Base-by-base conservation (phyloP, 805 yeast species). In the Wickerhamomyces pijperi region DNA sequence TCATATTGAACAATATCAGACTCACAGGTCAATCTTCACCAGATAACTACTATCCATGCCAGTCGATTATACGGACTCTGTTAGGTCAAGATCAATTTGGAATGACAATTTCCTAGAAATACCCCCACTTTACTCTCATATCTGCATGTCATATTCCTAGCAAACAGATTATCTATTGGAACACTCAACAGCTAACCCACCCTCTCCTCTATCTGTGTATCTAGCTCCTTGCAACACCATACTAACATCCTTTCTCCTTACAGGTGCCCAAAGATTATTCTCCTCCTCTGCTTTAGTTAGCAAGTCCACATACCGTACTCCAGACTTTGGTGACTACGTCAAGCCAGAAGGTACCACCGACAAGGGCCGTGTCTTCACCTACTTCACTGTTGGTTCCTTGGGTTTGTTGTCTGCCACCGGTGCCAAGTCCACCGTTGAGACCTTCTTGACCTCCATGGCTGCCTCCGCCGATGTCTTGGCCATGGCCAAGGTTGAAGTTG, bases 381-480 rank as follows among this genome's bases (percentile, higher is more conserved):
- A 92, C 74, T 90, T 94, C 73, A 87, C 94, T 88, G 90, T 92
- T 51, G 99, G 99, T 52, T 79, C 97, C 35, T 72, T 86, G 63
- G 97, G 97, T 61, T 65, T 87, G 53, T 68, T 88, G 52, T 70
- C 85, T 34, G 94, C 97, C 39, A 95, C 88, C 41, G 94, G 94
- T 58, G 97, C 96, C 59, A 85, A 88, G 66, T 83, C 95, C 38
- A 87, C 97, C 36, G 97, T 88, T 39, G 94, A 90, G 70, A 74
- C 90, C 28, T 92, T 92, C 71, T 72, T 92, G 54, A 71, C 84
- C 44, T 76, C 97, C 49, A 81, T 88, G 94, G 77, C 95, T 50
- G 99, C 99, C 28, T 88, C 98, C 45, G 95, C 97, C 49, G 99
- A 92, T 72, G 95, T 92, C 44, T 76, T 92, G 69, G 98, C 98